Evolutionary conservation across 371 early-diverging fungal species (phyloP), one percentile per base, ranked within the genome.

Genomic region (Mucor circinelloides): DNA sequence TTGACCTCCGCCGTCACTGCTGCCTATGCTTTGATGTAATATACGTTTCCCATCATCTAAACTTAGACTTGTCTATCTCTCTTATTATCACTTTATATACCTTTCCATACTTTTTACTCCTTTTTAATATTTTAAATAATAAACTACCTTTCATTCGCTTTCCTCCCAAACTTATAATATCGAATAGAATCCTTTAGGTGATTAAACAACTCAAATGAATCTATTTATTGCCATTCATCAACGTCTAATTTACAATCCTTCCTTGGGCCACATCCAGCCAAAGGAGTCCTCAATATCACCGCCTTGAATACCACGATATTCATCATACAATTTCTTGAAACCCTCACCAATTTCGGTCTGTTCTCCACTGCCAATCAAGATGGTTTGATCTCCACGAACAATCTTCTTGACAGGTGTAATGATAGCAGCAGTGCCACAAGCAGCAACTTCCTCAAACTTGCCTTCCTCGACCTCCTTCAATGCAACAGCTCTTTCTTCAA

Each of bases 371-470:
- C 85, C 83, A 32, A 84, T 77, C 25, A 48, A 50, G 31, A 75
- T 77, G 9, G 66, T 71, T 50, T 76, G 67, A 17, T 83, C 80
- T 0, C 88, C 88, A 52, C 87, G 85, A 54, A 89, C 86, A 64
- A 94, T 90, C 54, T 81, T 81, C 48, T 85, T 86, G 57, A 94
- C 87, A 30, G 94, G 91, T 8, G 93, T 93, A 59, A 94, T 87
- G 46, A 93, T 87, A 3, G 91, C 72, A 8, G 94, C 94, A 4
- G 93, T 93, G 13, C 94, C 94, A 64, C 88, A 87, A 34, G 94
- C 94, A 23, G 90, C 92, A 8, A 90, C 83, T 69, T 92, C 92
- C 21, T 78, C 86, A 72, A 92, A 91, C 21, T 76, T 72, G 55
- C 89, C 89, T 44, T 83, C 70, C 44, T 69, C 75, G 7, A 92